A percentile compares a stretch with the other conserved stretches of the same genome.
phyloP scores from a whole-genome alignment of 2,329 filamentous ascomycete genomes.

The Cladosporium velox region DNA sequence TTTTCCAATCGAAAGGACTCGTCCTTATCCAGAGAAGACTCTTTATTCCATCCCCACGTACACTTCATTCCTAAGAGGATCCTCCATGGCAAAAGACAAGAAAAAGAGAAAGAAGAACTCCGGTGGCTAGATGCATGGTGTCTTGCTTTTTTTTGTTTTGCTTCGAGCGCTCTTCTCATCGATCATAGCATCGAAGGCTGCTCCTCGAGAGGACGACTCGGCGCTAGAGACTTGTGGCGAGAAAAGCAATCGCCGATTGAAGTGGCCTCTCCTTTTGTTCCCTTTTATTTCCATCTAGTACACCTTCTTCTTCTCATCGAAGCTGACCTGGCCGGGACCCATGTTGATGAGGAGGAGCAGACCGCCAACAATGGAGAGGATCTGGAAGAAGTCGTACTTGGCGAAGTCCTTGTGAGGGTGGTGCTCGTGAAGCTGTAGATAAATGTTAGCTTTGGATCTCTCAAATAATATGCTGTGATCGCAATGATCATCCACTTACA shows the following conservation, averaged over 20 bases:
- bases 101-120: background rate
- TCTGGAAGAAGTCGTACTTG: constrained; percentile 99
- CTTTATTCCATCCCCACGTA: background rate
- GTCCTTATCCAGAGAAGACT: background rate
- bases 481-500: constrained; percentile 57
- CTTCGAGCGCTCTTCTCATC: background rate
- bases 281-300: constrained; percentile 60
- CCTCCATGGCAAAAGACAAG: background rate
- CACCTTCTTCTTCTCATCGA: constrained; percentile 99
- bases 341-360: constrained; percentile 97
- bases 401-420: constrained; percentile 99
- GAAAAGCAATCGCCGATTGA: background rate
- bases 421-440: constrained; percentile 79
- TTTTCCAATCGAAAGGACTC: background rate
- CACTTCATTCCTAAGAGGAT: background rate
- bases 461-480: background rate
- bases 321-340: constrained; percentile 94
- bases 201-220: background rate
- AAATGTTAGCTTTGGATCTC: constrained; percentile 27
- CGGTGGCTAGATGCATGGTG: background rate
- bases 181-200: background rate
- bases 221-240: background rate
- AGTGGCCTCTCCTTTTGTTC: background rate
- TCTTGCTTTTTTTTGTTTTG: background rate
- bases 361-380: constrained; percentile 95